These are phyloP conservation scores for Mimosa bimucronata DNA, from an alignment of 306 rosid species.

Conservation along the genomic window DNA sequence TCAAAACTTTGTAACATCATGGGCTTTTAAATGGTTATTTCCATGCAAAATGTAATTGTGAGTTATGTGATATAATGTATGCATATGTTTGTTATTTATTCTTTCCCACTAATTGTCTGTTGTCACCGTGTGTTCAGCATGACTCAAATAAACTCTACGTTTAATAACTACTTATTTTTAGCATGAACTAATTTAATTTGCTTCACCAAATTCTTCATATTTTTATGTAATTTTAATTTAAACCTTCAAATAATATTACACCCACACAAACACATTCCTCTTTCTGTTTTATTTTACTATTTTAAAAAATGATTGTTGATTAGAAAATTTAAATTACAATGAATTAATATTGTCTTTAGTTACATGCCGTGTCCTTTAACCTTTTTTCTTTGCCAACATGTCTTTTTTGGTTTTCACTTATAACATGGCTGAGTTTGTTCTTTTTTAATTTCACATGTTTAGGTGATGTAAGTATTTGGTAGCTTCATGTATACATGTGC, in stretches of 20 bases:
- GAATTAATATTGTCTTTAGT: neutral
- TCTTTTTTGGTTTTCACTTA: neutral
- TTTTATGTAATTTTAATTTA: too few species aligned
- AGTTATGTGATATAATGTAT: too few species aligned
- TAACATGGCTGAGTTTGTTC: neutral
- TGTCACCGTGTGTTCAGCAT: neutral
- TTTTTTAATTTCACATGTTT: neutral
- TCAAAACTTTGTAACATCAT: too few species aligned
- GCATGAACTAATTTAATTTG: neutral
- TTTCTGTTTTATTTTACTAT: neutral
- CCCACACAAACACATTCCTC: neutral
- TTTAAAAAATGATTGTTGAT: neutral
- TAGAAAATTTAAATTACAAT: too few species aligned
- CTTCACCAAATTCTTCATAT: neutral
- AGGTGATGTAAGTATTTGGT: neutral
- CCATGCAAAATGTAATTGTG: too few species aligned
- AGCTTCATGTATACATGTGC: neutral
- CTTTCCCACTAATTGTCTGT: neutral
- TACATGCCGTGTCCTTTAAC: neutral
- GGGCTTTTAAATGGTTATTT: too few species aligned
- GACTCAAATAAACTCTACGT: neutral
- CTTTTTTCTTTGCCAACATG: neutral
- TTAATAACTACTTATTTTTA: neutral
- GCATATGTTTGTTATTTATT: too few species aligned
- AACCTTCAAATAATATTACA: too few species aligned